phyloP scores from a whole-genome alignment of 139 green algal genomes.

The Tetraselmis striata region DNA sequence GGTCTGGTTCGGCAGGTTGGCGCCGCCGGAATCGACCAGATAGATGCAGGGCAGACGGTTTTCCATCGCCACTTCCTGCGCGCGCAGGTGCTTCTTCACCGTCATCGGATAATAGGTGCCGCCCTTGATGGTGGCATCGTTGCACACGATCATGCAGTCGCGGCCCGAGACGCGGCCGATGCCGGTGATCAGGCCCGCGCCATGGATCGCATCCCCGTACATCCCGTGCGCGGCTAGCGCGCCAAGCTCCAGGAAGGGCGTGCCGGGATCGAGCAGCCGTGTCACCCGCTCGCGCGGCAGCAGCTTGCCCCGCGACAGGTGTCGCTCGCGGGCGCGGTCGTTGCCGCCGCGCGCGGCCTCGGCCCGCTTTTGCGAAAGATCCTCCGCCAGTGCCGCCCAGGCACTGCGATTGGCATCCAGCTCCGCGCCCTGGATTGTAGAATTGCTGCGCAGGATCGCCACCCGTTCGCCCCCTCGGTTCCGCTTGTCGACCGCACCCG shows the following conservation, averaged over 20 bases:
- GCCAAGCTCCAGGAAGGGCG: slow-evolving; percentile 79
- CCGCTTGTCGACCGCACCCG: too few species aligned
- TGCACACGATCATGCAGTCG: background rate
- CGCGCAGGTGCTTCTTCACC: slow-evolving; percentile 78
- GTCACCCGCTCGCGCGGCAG: slow-evolving; percentile 64
- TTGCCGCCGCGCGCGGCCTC: too few species aligned
- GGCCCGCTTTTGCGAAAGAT: too few species aligned
- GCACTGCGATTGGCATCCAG: too few species aligned
- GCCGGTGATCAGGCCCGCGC: background rate
- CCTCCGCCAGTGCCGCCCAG: too few species aligned
- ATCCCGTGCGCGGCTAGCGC: slow-evolving; percentile 70
- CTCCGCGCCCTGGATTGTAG: too few species aligned
- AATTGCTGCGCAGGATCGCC: too few species aligned
- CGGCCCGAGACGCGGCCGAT: background rate
- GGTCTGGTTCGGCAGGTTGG: slow-evolving; percentile 85
- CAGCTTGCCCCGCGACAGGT: slow-evolving; percentile 53
- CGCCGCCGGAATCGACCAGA: slow-evolving; percentile 85
- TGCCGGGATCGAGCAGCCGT: slow-evolving; percentile 67
- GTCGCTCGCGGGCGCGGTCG: slow-evolving; percentile 60
- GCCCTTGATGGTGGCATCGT: background rate
- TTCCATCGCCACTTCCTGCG: slow-evolving; percentile 78
- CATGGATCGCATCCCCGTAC: too few species aligned
- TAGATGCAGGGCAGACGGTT: slow-evolving; percentile 90
- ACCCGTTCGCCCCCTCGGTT: too few species aligned
- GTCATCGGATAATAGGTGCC: background rate